Base-by-base conservation (phyloP, 176 grass and related monocot species). In the Raddia distichophylla region DNA sequence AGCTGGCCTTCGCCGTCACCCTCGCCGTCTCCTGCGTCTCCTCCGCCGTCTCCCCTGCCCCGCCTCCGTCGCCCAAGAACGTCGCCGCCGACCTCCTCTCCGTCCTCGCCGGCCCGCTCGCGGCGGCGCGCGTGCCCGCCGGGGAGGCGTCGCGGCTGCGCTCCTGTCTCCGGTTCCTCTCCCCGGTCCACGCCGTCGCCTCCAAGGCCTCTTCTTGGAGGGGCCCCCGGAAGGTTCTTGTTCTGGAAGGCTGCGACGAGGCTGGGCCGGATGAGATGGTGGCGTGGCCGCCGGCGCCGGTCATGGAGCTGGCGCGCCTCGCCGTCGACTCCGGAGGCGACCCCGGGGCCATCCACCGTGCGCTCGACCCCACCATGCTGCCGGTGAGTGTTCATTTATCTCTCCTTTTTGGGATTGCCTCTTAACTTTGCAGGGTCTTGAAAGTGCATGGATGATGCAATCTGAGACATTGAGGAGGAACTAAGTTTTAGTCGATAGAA, bases 281-380 rank as follows among this genome's bases (percentile, higher is more conserved):
- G 67, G 88, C 88, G 92, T 98, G 92, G 95, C 95, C 95, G 44
- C 95, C 92, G 61, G 88, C 84, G 37, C 86, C 92, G 18, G 82
- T 98, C 43, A 47, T 98, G 95, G 92, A 95, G 75, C 88, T 98
- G 54, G 92, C 92, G 5, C 85, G 89, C 48, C 49, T 98, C 18
- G 95, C 92, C 13, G 75, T 98, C 18, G 90, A 95, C 74, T 98
- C 88, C 5, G 92, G 90, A 3, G 92, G 95, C 18, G 95, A 98
- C 64, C 92, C 92, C 0, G 84, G 78, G 2, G 88, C 90, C 32
- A 93, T 98, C 47, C 88, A 98, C 54, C 82, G 82, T 44, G 14
- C 77, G 47, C 80, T 98, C n/a, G 92, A 98, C 80, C 92, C 95
- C 7, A 90, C 90, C 34, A 77, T 92, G 73, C 73, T 94, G 12